phyloP scores from a whole-genome alignment of 352 stramenopile genomes.

The Pythium sukuiense region DNA sequence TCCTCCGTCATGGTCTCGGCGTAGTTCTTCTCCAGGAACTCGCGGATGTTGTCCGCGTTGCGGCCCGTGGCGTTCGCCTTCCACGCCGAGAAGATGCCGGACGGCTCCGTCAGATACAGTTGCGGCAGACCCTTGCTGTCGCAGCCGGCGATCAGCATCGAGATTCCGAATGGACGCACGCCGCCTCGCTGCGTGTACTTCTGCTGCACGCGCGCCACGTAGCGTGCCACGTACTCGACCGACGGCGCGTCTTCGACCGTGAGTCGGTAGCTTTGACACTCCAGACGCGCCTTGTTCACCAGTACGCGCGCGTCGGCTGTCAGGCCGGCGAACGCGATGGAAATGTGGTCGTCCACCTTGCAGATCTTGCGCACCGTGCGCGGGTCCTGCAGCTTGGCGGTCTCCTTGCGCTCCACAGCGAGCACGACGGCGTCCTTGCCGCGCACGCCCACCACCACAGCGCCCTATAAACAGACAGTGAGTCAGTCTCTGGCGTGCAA shows the following conservation, averaged over 20 bases:
- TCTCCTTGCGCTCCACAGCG: slow-evolving; percentile 90
- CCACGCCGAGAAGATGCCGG: slow-evolving; percentile 97
- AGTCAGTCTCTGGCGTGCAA: not conserved
- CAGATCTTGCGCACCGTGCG: slow-evolving; percentile 99
- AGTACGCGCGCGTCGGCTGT: slow-evolving; percentile 98
- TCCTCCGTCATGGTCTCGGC: slow-evolving; percentile 90
- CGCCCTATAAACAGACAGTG: slow-evolving; percentile 58
- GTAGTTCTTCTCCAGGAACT: slow-evolving; percentile 99
- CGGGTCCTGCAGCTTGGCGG: slow-evolving; percentile 93
- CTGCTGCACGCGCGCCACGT: slow-evolving; percentile 97
- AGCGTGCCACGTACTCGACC: slow-evolving; percentile 97
- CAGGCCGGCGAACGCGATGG: slow-evolving; percentile 98
- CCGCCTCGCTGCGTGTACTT: slow-evolving; percentile 98
- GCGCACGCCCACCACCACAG: slow-evolving; percentile 96
- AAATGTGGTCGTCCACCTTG: slow-evolving; percentile 97
- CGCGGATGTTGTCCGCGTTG: slow-evolving; percentile 97
- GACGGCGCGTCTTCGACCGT: slow-evolving; percentile 94
- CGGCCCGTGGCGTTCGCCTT: slow-evolving; percentile 98
- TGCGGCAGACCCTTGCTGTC: slow-evolving; percentile 90
- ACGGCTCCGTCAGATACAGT: slow-evolving; percentile 98
- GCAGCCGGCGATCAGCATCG: slow-evolving; percentile 96
- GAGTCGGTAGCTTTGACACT: slow-evolving; percentile 98
- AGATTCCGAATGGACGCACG: slow-evolving; percentile 98
- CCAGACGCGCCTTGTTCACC: slow-evolving; percentile 96
- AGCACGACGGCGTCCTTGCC: slow-evolving; percentile 96